phyloP scores from a whole-genome alignment of 2,329 filamentous ascomycete species.

The Onygenales sp. region DNA sequence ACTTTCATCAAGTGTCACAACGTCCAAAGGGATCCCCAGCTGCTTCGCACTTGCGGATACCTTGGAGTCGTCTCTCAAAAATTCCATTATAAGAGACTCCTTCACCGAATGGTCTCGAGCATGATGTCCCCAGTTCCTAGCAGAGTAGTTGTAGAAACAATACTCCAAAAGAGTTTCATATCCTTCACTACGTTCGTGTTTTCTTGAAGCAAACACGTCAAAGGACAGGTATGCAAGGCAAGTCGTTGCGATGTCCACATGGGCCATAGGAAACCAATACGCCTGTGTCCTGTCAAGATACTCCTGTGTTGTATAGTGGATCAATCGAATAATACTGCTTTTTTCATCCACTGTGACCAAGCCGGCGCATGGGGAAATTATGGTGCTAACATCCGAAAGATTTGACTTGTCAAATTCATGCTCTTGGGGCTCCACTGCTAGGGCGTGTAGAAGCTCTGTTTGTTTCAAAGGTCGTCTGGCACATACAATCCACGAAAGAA shows the following conservation, averaged over 20 bases:
- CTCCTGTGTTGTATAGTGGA: conserved; percentile 40
- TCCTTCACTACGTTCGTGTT: too few species aligned
- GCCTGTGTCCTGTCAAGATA: conserved; percentile 28
- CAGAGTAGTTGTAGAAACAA: too few species aligned
- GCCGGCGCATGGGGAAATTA: conserved; percentile 33
- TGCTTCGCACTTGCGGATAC: too few species aligned
- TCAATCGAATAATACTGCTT: conserved; percentile 31
- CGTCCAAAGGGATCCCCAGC: too few species aligned
- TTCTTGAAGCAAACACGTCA: neutral
- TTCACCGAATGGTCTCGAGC: too few species aligned
- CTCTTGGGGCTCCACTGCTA: conserved; percentile 11
- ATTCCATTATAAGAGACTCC: too few species aligned
- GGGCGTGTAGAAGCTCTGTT: conserved; percentile 15
- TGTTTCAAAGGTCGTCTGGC: conserved; percentile 11
- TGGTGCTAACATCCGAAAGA: conserved; percentile 7
- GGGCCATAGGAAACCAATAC: conserved; percentile 23
- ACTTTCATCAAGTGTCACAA: too few species aligned
- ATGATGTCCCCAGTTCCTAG: too few species aligned
- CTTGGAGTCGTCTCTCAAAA: too few species aligned
- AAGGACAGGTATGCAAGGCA: conserved; percentile 33
- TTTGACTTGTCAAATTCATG: conserved; percentile 6
- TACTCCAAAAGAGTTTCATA: too few species aligned
- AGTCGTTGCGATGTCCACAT: conserved; percentile 18
- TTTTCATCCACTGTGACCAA: conserved; percentile 33
- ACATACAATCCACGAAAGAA: neutral